Evolutionary conservation across 495 filamentous ascomycete species (phyloP), one percentile per base, ranked within the genome.

Genomic region (Hypomontagnella submonticulosa): DNA sequence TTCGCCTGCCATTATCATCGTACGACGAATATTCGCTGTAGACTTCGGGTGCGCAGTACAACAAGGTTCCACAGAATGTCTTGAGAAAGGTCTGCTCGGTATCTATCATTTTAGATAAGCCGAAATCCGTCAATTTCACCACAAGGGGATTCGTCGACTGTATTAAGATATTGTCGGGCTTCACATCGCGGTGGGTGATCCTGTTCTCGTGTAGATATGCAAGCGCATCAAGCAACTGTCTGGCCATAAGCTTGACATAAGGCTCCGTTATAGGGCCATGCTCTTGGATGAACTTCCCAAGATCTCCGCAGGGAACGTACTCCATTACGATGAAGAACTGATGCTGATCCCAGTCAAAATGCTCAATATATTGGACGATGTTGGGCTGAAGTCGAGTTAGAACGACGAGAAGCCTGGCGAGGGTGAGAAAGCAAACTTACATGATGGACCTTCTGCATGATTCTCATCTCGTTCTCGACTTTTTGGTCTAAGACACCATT

Each of bases 111-210:
- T 99, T 99, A 0, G 96, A 97, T 9, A 99, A 81, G 2, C 92
- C 92, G 79, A 99, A 99, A 71, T 99, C 95, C 0, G 96, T 96
- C 11, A 99, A 81, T 77, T 98, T 98, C 67, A 97, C 90, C 1
- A 83, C 76, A 32, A 95, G 82, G 0, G 94, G 94, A 12, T 90
- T 82, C 1, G 84, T 69, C 1, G 84, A 89, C 6, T 84, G 77
- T 61, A 98, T 89, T 20, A 99, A 80, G 59, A 99, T 97, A 71
- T 99, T 99, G 77, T 98, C 96, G 0, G 95, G 95, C 74, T 99
- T 99, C 69, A 99, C 91, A 76, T 99, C 95, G 3, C 95, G 90
- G 78, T 99, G 95, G 0, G 94, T 97, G 66, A 99, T 97, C 47
- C 87, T 89, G 66, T 87, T 88, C 33, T 83, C 76, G 70, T 99